These are phyloP conservation scores for Alternaria novae-zelandiae DNA, from an alignment of 2,329 filamentous ascomycete genomes.

Conservation along the genomic window DNA sequence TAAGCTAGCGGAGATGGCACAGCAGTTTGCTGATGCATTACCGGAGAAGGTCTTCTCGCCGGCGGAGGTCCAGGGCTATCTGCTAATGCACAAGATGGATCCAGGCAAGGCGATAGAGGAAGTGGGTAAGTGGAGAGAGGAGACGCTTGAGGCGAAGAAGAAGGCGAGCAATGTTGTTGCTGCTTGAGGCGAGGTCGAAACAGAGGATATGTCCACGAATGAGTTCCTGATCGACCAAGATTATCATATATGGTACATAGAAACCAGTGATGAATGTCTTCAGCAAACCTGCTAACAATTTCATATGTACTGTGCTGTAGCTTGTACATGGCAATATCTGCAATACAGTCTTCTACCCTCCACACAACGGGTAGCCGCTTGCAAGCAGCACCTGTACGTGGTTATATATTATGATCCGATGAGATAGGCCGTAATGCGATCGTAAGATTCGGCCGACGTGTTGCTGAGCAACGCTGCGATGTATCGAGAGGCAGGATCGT, in stretches of 20 bases:
- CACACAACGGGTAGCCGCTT: background rate
- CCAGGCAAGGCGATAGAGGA: constrained; percentile 54
- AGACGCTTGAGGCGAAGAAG: constrained; percentile 42
- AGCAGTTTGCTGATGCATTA: constrained; percentile 54
- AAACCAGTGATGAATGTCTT: background rate
- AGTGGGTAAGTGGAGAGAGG: constrained; percentile 52
- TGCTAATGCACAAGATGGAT: constrained; percentile 59
- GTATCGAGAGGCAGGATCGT: background rate
- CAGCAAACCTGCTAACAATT: background rate
- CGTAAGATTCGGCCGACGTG: background rate
- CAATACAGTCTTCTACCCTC: background rate
- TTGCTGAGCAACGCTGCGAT: background rate
- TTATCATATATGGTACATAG: background rate
- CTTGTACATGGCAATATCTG: background rate
- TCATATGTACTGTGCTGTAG: background rate
- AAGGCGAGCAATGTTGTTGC: constrained; percentile 29
- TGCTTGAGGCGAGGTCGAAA: background rate
- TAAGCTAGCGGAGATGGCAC: constrained; percentile 51
- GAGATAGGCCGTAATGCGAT: background rate
- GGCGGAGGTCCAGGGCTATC: constrained; percentile 61
- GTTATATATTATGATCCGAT: background rate
- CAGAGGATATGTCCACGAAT: background rate
- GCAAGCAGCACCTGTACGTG: background rate
- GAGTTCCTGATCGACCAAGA: background rate
- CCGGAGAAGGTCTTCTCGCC: constrained; percentile 58